Evolutionary conservation across 2,329 filamentous ascomycete genomes (phyloP), one percentile per base, ranked within the genome.

Genomic region (Epichloe amarillans): DNA sequence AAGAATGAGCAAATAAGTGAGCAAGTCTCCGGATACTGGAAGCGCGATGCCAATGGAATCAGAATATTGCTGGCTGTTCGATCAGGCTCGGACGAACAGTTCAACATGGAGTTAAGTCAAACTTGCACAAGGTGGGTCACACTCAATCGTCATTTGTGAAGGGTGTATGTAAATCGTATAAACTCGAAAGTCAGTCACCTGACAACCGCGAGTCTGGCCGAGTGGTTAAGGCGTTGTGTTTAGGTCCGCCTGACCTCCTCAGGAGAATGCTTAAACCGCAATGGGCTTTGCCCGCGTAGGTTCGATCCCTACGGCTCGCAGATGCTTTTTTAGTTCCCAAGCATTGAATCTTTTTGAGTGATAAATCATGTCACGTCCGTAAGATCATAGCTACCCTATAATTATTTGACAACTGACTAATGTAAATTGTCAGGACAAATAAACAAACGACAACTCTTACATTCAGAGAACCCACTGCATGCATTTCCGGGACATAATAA

Each of bases 141-240:
- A 11, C 26, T 30, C 1, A 30, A 30, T 30, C 8, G 26, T 4
- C 1, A 30, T 30, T 10, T 1, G 15, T 8, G 0, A n/a, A 35
- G 0, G 26, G n/a, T 45, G 5, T 2, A 45, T 45, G 1, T 10
- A 35, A 35, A 35, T 8, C 5, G 5, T 8, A 8, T n/a, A 11
- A 33, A 2, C 33, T 5, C 23, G 2, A 4, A 0, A 12, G 39
- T 12, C 36, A 49, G n/a, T 52, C 49, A 46, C 42, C 49, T 52
- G 47, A 46, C 37, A 38, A 33, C 12, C 48, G 69, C 65, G 62
- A 68, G 64, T 69, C 61, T 75, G 72, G 72, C 72, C 71, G 72
- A 75, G 72, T 74, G 72, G 72, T 74, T 74, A 75, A 73, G 72
- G 72, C 72, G 72, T 69, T 72, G 71, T 72, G 71, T 75, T 75